Evolutionary conservation across 768 basidiomycete genomes (phyloP).

Genomic region (Auriscalpium orientale): DNA sequence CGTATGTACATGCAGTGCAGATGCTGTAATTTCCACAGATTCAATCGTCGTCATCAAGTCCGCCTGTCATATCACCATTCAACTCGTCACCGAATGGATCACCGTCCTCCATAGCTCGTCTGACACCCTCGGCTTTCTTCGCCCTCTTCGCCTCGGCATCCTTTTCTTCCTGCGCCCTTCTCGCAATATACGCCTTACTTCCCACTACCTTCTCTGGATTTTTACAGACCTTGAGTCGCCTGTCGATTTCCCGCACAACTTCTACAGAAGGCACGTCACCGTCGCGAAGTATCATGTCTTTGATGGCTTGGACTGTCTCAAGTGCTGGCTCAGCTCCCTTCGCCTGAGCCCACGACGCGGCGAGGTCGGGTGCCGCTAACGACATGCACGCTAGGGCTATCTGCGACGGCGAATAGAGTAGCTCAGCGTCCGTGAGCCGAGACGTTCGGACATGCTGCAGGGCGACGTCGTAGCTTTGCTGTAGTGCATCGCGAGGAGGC

Average conservation of each 20-base stretch:
- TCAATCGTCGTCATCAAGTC: slow-evolving; percentile 18
- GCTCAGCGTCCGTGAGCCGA: slow-evolving; percentile 84
- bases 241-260: slow-evolving; percentile 82
- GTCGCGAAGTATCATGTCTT: slow-evolving; percentile 42
- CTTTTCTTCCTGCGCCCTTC: slow-evolving; percentile 64
- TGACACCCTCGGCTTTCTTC: slow-evolving; percentile 35
- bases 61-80: slow-evolving; percentile 17
- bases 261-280: slow-evolving; percentile 72
- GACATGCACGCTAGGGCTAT: slow-evolving; percentile 80
- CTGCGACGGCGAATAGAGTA: slow-evolving; percentile 89
- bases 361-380: slow-evolving; percentile 52
- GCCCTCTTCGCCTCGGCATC: slow-evolving; percentile 59
- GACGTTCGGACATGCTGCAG: slow-evolving; percentile 64
- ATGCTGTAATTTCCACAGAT: not conserved
- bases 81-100: slow-evolving; percentile 71
- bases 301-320: slow-evolving; percentile 43
- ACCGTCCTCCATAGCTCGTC: slow-evolving; percentile 48
- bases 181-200: slow-evolving; percentile 72
- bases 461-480: slow-evolving; percentile 57
- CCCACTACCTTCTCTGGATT: slow-evolving; percentile 95
- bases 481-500: slow-evolving; percentile 37
- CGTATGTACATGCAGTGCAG: no score
- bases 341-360: slow-evolving; percentile 50
- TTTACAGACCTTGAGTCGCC: slow-evolving; percentile 78
- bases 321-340: slow-evolving; percentile 32